These are phyloP conservation scores for Diplocarpon rosae DNA, from an alignment of 2,329 filamentous ascomycete genomes.

Conservation along the genomic window DNA sequence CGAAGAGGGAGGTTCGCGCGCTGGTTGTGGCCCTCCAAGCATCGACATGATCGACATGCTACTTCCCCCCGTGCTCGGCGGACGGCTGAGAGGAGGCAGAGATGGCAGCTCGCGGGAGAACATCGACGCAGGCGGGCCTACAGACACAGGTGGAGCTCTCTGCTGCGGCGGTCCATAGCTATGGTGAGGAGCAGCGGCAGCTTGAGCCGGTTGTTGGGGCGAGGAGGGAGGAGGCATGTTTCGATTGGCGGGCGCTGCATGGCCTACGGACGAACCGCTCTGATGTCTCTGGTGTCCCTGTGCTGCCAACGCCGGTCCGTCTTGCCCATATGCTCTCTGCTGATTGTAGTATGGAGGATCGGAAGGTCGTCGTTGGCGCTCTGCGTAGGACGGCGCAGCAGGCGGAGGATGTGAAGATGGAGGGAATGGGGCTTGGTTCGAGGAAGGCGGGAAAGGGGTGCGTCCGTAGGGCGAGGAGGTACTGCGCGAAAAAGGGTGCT, in stretches of 20 bases:
- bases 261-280: conserved; percentile 26
- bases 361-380: conserved; percentile 27
- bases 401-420: conserved; percentile 24
- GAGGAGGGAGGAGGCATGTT: conserved; percentile 40
- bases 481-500: conserved; percentile 25
- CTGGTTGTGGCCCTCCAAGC: conserved; percentile 43
- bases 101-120: conserved; percentile 43
- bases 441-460: conserved; percentile 22
- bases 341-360: conserved; percentile 25
- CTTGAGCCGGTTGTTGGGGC: conserved; percentile 33
- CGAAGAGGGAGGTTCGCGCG: conserved; percentile 34
- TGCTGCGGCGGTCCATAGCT: conserved; percentile 26
- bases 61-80: conserved; percentile 33
- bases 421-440: conserved; percentile 22
- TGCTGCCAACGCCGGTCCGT: conserved; percentile 21
- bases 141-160: conserved; percentile 33
- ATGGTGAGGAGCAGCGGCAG: conserved; percentile 20
- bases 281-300: conserved; percentile 25
- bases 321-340: conserved; percentile 23
- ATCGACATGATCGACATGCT: conserved; percentile 69
- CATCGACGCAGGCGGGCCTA: conserved; percentile 32
- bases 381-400: conserved; percentile 20
- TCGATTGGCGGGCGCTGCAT: conserved; percentile 24
- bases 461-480: conserved; percentile 26
- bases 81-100: conserved; percentile 39